Base-by-base conservation (phyloP, 1,284 basidiomycete species). In the Butyriboletus appendiculatus region DNA sequence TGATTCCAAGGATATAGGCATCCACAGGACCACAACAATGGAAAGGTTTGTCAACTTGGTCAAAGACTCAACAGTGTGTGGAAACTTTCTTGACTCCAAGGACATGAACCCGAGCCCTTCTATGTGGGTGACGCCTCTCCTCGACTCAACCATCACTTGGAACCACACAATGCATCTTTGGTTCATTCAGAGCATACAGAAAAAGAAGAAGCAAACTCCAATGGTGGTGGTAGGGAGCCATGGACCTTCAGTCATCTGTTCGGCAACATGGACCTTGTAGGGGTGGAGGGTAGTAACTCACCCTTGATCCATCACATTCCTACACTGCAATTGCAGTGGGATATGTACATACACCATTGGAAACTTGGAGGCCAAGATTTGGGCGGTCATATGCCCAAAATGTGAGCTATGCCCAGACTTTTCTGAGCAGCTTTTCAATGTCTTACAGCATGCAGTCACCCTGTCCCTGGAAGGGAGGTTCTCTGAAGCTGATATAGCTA, bases 311-410 rank as follows among this genome's bases (percentile, higher is more conserved):
- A 0, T 56, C 0, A 55, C 34, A 0, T 24, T 55, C 6, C 35
- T 30, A 0, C 45, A 55, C 20, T 32, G 54, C 4, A 24, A 56
- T 6, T 48, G 46, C 10, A 55, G 38, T 20, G 40, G 41, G 2
- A 55, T 56, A 45, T 4, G 12, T 1, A 56, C 46, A 0, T 54
- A 48, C 5, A 14, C 55, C 0, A 10, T 48, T 2, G 24, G 40
- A 9, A 34, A 52, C 2, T 1, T 7, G 0, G 56, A 45, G 0
- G 24, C 28, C 2, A 61, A 61, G 33, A 7, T 60, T 0, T 62
- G 58, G 58, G 33, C 2, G 0, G 18, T 53, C 0, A 52, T 60
- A 10, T 34, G 37, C 2, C 55, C 42, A 1, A 58, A 57, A 12
- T 15, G 20, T 0, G 0, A 14, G 1, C 1, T 0, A 0, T 49